Conservation (phyloP, 768 basidiomycete genomes). For the Pholiota conissans region DNA sequence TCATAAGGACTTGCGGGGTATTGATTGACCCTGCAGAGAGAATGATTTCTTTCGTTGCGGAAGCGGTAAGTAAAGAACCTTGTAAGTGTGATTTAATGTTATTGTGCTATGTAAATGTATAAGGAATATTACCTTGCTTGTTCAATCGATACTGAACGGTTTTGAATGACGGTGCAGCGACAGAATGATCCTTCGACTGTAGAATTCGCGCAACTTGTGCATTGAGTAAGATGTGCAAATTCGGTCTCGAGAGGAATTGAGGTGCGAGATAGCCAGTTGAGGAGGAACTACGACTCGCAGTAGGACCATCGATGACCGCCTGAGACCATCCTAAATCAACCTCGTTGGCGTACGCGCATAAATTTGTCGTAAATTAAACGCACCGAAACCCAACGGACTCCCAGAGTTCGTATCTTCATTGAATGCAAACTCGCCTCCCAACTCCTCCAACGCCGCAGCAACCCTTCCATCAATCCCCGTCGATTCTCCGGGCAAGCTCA, state of each 20-base stretch:
- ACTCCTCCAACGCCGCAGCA: slow-evolving; percentile 31
- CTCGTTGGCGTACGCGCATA: neutral
- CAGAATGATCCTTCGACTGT: neutral
- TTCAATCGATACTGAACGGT: slow-evolving; percentile 11
- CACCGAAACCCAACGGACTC: slow-evolving; percentile 27
- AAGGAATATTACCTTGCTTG: neutral
- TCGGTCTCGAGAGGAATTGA: slow-evolving; percentile 22
- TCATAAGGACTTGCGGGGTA: slow-evolving; percentile 31
- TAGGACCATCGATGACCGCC: slow-evolving; percentile 20
- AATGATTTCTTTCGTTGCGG: slow-evolving; percentile 31
- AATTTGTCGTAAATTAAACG: slow-evolving; percentile 17
- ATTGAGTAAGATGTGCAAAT: slow-evolving; percentile 31
- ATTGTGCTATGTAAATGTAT: too few relatives aligned
- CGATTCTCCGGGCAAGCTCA: slow-evolving; percentile 26
- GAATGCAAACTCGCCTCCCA: slow-evolving; percentile 30
- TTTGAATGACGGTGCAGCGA: neutral
- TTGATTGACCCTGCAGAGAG: slow-evolving; percentile 34
- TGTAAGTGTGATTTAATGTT: too few relatives aligned
- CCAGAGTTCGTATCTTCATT: slow-evolving; percentile 29
- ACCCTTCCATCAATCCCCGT: slow-evolving; percentile 25
- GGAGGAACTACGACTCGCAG: slow-evolving; percentile 29
- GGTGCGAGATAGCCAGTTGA: slow-evolving; percentile 29
- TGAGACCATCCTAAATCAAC: slow-evolving; percentile 15
- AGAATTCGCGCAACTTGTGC: slow-evolving; percentile 28
- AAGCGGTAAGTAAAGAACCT: slow-evolving; percentile 13